Evolutionary conservation across 768 basidiomycete genomes (phyloP).

Genomic region (Russula vinacea): DNA sequence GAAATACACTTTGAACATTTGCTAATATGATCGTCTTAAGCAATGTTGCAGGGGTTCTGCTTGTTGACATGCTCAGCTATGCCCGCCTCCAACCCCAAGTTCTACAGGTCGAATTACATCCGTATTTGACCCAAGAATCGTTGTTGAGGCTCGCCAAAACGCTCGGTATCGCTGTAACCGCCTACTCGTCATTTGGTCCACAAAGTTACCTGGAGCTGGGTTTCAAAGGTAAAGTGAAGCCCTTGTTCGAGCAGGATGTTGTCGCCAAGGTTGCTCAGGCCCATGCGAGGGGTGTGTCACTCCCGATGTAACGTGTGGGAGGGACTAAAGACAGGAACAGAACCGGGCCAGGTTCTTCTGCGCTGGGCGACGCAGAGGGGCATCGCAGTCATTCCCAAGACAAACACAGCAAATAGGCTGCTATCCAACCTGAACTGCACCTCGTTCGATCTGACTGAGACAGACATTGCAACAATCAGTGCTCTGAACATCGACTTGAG

Average conservation of each 20-base stretch:
- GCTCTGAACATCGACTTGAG: conserved; percentile 59
- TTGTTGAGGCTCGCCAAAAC: conserved; percentile 45
- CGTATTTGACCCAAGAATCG: conserved; percentile 50
- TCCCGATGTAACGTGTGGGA: not conserved
- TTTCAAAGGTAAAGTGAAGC: conserved; percentile 48
- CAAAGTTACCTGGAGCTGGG: conserved; percentile 64
- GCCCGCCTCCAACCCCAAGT: conserved; percentile 61
- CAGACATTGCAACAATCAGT: conserved; percentile 56
- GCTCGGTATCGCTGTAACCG: conserved; percentile 51
- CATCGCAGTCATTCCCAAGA: conserved; percentile 52
- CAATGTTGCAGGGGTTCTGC: conserved; percentile 68
- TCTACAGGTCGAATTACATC: conserved; percentile 60
- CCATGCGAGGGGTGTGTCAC: conserved; percentile 51
- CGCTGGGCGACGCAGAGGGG: conserved; percentile 51
- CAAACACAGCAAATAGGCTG: conserved; percentile 40
- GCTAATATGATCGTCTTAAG: conserved; percentile 38
- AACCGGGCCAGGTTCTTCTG: conserved; percentile 45
- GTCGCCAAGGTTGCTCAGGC: conserved; percentile 47
- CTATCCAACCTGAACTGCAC: conserved; percentile 47
- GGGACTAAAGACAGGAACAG: conserved; percentile 27
- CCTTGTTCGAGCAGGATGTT: conserved; percentile 48
- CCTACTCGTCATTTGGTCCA: conserved; percentile 55
- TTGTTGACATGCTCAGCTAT: conserved; percentile 76
- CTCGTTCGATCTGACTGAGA: conserved; percentile 50
- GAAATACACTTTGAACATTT: not conserved